These are phyloP conservation scores for Pseudonitzschia pungens DNA, from an alignment of 108 stramenopile genomes.

Conservation along the genomic window DNA sequence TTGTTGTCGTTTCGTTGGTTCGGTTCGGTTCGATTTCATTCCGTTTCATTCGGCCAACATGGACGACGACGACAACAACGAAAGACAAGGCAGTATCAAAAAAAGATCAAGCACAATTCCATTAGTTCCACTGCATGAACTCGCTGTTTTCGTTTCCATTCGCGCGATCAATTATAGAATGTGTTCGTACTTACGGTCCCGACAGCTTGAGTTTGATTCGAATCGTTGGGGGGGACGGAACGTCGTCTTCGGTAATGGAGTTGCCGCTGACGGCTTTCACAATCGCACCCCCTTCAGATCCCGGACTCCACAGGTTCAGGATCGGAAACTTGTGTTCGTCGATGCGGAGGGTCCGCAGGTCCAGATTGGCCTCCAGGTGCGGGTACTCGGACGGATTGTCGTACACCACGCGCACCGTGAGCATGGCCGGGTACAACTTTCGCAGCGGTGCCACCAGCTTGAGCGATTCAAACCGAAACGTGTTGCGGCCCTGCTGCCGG, in stretches of 20 bases:
- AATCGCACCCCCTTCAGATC: not conserved
- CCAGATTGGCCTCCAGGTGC: slow-evolving; percentile 33
- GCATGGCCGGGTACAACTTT: slow-evolving; percentile 46
- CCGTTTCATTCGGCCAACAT: too few relatives aligned
- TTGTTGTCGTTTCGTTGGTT: too few relatives aligned
- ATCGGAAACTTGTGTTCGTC: slow-evolving; percentile 75
- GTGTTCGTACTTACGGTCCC: slow-evolving; percentile 38
- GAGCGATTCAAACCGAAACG: slow-evolving; percentile 56
- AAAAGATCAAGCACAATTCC: too few relatives aligned
- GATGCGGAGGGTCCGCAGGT: slow-evolving; percentile 45
- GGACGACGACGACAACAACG: too few relatives aligned
- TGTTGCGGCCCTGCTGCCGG: slow-evolving; percentile 71
- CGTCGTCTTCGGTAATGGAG: slow-evolving; percentile 1
- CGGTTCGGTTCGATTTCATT: too few relatives aligned
- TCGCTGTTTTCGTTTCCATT: too few relatives aligned
- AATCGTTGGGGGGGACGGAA: slow-evolving; percentile 59
- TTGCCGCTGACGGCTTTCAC: not conserved
- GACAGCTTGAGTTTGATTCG: slow-evolving; percentile 65
- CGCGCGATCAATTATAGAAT: not conserved
- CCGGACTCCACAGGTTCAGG: slow-evolving; percentile 43
- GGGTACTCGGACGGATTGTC: slow-evolving; percentile 33
- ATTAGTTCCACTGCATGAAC: too few relatives aligned
- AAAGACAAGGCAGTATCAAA: too few relatives aligned
- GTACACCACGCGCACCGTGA: slow-evolving; percentile 48
- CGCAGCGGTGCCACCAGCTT: slow-evolving; percentile 42